A percentile compares a stretch with the other conserved stretches of the same genome.
These are phyloP conservation scores for Fusarium chaquense DNA, from an alignment of 2,329 filamentous ascomycete genomes.

Conservation along the genomic window DNA sequence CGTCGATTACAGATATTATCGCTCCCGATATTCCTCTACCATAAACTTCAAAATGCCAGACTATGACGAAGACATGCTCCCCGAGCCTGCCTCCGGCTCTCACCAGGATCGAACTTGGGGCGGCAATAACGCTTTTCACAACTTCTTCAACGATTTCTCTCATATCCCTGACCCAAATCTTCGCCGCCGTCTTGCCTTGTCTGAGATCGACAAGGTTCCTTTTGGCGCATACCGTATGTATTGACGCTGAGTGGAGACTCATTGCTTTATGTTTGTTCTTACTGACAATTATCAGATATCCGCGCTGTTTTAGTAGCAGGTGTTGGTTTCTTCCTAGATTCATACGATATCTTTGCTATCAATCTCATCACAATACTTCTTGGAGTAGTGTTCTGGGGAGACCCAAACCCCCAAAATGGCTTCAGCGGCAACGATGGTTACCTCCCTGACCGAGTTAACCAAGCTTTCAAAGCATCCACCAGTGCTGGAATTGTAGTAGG, in stretches of 20 bases:
- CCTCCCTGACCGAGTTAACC: constrained; percentile 74
- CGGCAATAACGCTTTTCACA: constrained; percentile 78
- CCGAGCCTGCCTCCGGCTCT: constrained; percentile 55
- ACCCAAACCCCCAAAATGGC: constrained; percentile 56
- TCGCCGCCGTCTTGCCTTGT: constrained; percentile 78
- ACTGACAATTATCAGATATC: constrained; percentile 61
- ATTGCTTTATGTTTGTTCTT: neutral
- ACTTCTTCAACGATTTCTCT: constrained; percentile 77
- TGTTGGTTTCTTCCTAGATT: constrained; percentile 86
- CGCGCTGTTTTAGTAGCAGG: constrained; percentile 81
- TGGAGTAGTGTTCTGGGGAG: constrained; percentile 81
- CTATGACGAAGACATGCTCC: constrained; percentile 55
- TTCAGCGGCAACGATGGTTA: constrained; percentile 66
- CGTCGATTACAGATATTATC: constrained; percentile 42
- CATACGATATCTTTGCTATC: constrained; percentile 85
- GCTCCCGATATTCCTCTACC: constrained; percentile 42
- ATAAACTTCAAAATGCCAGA: constrained; percentile 48
- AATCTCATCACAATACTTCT: constrained; percentile 78
- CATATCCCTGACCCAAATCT: constrained; percentile 80
- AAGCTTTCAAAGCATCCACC: constrained; percentile 84
- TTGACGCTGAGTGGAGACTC: neutral
- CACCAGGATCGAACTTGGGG: constrained; percentile 62
- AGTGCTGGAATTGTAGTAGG: constrained; percentile 83
- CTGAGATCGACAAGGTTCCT: constrained; percentile 82
- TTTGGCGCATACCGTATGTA: constrained; percentile 76